Evolutionary conservation across 768 basidiomycete genomes (phyloP).

Genomic region (Agrocybe praecox): DNA sequence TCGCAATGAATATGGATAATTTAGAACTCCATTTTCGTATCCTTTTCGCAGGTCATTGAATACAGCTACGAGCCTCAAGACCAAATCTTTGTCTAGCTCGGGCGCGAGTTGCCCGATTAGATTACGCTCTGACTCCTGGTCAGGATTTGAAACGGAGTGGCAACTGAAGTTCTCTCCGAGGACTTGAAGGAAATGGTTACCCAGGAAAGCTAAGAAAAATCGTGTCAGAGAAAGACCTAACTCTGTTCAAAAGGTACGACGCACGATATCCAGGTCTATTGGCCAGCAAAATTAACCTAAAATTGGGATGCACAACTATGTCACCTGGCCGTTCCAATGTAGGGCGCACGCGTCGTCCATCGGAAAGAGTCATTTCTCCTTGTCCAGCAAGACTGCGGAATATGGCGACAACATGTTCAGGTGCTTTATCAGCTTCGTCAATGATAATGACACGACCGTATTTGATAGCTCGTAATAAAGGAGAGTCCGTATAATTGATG

Average conservation of each 20-base stretch:
- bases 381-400: constrained; percentile 72
- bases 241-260: constrained; percentile 16
- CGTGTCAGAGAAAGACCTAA: not conserved
- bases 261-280: constrained; percentile 73
- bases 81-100: constrained; percentile 52
- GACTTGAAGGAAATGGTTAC: constrained; percentile 74
- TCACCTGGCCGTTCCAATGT: constrained; percentile 50
- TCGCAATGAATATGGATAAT: constrained; percentile 71
- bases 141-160: constrained; percentile 69
- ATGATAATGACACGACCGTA: constrained; percentile 68
- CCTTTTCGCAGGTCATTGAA: constrained; percentile 65
- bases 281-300: constrained; percentile 64
- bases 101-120: constrained; percentile 65
- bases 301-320: constrained; percentile 63
- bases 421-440: constrained; percentile 75
- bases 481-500: constrained; percentile 65
- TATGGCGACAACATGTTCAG: constrained; percentile 72
- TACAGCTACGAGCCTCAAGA: constrained; percentile 59
- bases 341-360: constrained; percentile 59
- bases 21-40: constrained; percentile 58
- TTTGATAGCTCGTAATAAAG: constrained; percentile 63
- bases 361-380: constrained; percentile 62
- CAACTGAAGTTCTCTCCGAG: constrained; percentile 71
- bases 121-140: constrained; percentile 63
- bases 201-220: constrained; percentile 58